Evolutionary conservation across 345 rosid species (phyloP), one percentile per base, ranked within the genome.

Genomic region (Clarkia xantiana): DNA sequence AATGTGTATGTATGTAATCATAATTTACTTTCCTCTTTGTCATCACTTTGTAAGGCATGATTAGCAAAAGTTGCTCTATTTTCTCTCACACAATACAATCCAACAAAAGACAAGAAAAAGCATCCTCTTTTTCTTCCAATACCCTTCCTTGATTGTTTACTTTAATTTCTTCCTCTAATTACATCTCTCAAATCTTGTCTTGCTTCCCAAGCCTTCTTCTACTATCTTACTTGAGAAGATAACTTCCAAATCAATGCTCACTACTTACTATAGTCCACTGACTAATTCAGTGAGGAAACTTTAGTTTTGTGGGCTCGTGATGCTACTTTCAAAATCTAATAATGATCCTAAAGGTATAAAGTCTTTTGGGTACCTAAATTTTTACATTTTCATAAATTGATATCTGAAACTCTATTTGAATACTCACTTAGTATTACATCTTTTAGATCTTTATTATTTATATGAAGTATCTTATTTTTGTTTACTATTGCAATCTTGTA

Each of bases 31-130:
- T 82, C 77, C 76, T 78, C 64, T 74, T 79, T 86, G 86, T 75
- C 81, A 73, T 75, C 76, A 76, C 90, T 80, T 80, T 80, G 74
- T 52, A 78, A 47, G 76, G 86, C 89, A 86, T 78, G 84, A 80
- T 82, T 86, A 68, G 86, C 72, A 57, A 72, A 80, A 80, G 81
- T 70, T 70, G 49, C 54, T 55, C 76, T 57, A 63, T 71, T 76
- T 71, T 68, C 88, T 62, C 56, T 62, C 63, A 52, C 53, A 47
- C 60, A 48, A 46, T 58, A 39, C 61, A 48, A 46, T 58, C 29
- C 61, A 59, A 55, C 14, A 41, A 18, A 56, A 73, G 62, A 61
- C 51, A 0, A n/a, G 2, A 18, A 25, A 23, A 23, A n/a, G 50
- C 62, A 39, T 42, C 56, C 49, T 55, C 68, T 50, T 41, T 55